A percentile compares a stretch with the other conserved stretches of the same genome.
Evolutionary conservation across 2,329 filamentous ascomycete species (phyloP).

Genomic region (Botrytis aclada): DNA sequence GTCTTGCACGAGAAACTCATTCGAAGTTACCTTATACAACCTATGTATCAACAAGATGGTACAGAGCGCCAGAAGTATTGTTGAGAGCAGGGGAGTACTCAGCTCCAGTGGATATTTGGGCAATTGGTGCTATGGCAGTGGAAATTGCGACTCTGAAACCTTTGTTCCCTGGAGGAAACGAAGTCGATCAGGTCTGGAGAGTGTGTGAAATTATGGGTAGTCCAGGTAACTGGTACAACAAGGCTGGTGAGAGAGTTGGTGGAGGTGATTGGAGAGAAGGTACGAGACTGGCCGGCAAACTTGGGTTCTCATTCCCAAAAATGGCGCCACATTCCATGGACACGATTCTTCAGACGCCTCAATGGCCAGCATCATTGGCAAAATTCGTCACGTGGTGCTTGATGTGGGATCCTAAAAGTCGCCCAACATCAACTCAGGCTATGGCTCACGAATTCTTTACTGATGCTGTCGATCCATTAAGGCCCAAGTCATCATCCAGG

Average conservation of each 20-base stretch:
- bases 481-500: conserved; percentile 86
- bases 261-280: conserved; percentile 98
- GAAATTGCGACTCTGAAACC: conserved; percentile 96
- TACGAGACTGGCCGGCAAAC: conserved; percentile 85
- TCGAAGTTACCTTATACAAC: conserved; percentile 96
- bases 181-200: conserved; percentile 98
- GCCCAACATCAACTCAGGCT: conserved; percentile 92
- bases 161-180: conserved; percentile 93
- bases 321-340: conserved; percentile 98
- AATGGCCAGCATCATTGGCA: conserved; percentile 85
- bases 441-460: conserved; percentile 91
- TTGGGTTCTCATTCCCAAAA: conserved; percentile 98
- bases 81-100: conserved; percentile 95
- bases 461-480: conserved; percentile 86
- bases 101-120: conserved; percentile 97
- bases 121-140: conserved; percentile 96
- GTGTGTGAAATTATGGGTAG: conserved; percentile 99
- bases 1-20: conserved; percentile 93
- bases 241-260: conserved; percentile 78
- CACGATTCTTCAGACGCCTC: conserved; percentile 82
- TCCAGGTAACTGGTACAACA: conserved; percentile 97
- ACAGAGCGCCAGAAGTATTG: conserved; percentile 86
- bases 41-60: conserved; percentile 98
- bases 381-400: conserved; percentile 98
- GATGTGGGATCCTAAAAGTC: conserved; percentile 94